Conservation (phyloP, 768 basidiomycete genomes). For the Neoboletus brunneissimus region DNA sequence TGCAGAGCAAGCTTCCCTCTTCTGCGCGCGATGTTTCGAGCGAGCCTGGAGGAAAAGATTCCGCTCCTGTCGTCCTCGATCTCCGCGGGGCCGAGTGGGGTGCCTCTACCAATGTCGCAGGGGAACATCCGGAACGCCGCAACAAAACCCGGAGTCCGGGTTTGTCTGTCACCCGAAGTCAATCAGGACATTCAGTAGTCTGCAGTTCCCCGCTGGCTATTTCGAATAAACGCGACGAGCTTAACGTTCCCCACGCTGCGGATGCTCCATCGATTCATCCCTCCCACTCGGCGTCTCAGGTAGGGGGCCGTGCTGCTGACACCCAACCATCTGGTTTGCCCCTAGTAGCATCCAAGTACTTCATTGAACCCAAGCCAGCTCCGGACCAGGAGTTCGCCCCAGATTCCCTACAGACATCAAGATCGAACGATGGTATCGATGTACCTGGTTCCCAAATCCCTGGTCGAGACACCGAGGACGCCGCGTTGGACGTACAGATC, state of each 20-base stretch:
- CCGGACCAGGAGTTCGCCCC: background rate
- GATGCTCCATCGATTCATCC: slow-evolving; percentile 38
- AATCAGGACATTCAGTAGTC: background rate
- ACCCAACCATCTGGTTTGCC: background rate
- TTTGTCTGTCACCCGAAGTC: background rate
- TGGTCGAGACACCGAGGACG: background rate
- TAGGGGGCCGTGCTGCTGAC: slow-evolving; percentile 20
- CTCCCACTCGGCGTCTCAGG: slow-evolving; percentile 59
- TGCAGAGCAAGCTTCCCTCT: slow-evolving; percentile 30
- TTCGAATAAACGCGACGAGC: slow-evolving; percentile 19
- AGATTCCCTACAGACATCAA: background rate
- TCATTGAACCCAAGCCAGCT: background rate
- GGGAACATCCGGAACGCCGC: background rate
- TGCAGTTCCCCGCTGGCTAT: slow-evolving; percentile 20
- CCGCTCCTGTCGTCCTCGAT: slow-evolving; percentile 38
- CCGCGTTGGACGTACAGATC: background rate
- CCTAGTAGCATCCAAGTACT: slow-evolving; percentile 10
- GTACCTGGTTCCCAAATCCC: background rate
- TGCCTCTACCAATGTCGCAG: slow-evolving; percentile 4
- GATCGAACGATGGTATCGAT: background rate
- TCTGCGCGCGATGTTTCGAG: slow-evolving; percentile 16
- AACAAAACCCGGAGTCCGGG: background rate
- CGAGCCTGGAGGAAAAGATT: slow-evolving; percentile 8
- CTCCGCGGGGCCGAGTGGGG: slow-evolving; percentile 33
- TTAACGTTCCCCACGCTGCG: background rate